Evolutionary conservation across 2,329 filamentous ascomycete genomes (phyloP).

Genomic region (Fusarium sambucinum): DNA sequence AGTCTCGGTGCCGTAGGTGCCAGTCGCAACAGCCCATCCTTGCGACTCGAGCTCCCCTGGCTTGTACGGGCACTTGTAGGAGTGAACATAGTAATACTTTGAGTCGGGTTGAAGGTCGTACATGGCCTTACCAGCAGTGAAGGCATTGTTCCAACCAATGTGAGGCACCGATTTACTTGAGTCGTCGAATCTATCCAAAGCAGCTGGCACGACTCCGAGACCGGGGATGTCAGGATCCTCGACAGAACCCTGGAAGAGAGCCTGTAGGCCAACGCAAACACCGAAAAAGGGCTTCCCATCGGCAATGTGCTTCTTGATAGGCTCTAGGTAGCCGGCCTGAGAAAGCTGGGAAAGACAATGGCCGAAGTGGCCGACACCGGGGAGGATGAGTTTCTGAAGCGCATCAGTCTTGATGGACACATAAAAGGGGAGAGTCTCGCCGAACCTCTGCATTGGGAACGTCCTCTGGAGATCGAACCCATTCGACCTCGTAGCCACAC

Average conservation of each 20-base stretch:
- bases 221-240: slow-evolving; percentile 81
- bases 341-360: slow-evolving; percentile 91
- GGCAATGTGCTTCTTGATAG: slow-evolving; percentile 84
- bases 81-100: slow-evolving; percentile 99
- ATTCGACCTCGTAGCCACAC: slow-evolving; percentile 91
- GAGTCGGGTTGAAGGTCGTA: slow-evolving; percentile 84
- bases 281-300: slow-evolving; percentile 98
- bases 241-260: slow-evolving; percentile 85
- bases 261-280: slow-evolving; percentile 95
- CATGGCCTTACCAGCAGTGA: slow-evolving; percentile 68
- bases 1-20: slow-evolving; percentile 85
- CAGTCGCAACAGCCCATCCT: slow-evolving; percentile 94
- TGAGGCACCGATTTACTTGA: slow-evolving; percentile 91
- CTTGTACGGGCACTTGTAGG: slow-evolving; percentile 85
- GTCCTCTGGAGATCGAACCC: slow-evolving; percentile 88
- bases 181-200: slow-evolving; percentile 81
- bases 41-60: slow-evolving; percentile 79
- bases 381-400: slow-evolving; percentile 87
- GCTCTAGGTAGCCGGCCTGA: slow-evolving; percentile 84
- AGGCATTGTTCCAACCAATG: slow-evolving; percentile 97
- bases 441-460: slow-evolving; percentile 85
- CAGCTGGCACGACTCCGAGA: slow-evolving; percentile 78
- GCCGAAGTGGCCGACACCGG: slow-evolving; percentile 96
- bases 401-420: slow-evolving; percentile 23
- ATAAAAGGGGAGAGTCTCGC: slow-evolving; percentile 13